phyloP scores from a whole-genome alignment of 176 grass and related monocot species.

The Thalia dealbata region DNA sequence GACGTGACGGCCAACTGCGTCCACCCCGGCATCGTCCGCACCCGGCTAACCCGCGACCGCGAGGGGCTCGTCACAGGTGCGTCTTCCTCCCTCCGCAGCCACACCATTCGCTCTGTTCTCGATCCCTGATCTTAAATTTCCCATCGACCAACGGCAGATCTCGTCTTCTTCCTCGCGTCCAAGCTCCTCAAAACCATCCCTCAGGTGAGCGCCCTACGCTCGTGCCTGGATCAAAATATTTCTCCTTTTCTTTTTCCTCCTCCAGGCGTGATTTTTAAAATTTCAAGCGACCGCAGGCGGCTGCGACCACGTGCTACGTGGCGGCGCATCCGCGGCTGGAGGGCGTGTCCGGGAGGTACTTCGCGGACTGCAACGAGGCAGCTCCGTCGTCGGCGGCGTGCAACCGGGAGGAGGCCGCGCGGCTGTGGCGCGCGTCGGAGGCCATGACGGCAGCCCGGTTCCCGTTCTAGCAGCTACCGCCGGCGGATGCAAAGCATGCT shows the following conservation, averaged over 20 bases:
- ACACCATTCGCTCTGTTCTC: not conserved
- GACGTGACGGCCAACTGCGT: slow-evolving; percentile 91
- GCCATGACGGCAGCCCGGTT: slow-evolving; percentile 15
- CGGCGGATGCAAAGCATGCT: not conserved
- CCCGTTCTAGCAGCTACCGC: not conserved
- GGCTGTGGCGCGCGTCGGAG: slow-evolving; percentile 58
- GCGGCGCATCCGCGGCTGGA: slow-evolving; percentile 60
- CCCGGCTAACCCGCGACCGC: slow-evolving; percentile 80
- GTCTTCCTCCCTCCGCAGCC: not conserved
- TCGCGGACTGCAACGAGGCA: slow-evolving; percentile 93
- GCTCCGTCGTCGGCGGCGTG: slow-evolving; percentile 54
- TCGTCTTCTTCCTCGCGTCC: slow-evolving; percentile 73
- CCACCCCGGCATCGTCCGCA: slow-evolving; percentile 86
- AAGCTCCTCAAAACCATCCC: slow-evolving; percentile 95
- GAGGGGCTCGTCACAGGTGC: slow-evolving; percentile 70
- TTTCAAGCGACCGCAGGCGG: slow-evolving; percentile 46
- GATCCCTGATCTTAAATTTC: not conserved
- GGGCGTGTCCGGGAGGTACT: slow-evolving; percentile 72
- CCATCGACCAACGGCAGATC: slow-evolving; percentile 32
- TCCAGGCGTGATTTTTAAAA: too few species aligned
- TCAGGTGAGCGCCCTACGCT: slow-evolving; percentile 64
- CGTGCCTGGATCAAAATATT: not conserved
- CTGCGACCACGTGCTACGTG: slow-evolving; percentile 91
- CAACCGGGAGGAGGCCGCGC: slow-evolving; percentile 36
- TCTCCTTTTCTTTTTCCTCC: not conserved